Evolutionary conservation across 2,329 filamentous ascomycete species (phyloP), one percentile per base, ranked within the genome.

Genomic region (Penicillium sclerotiorum): DNA sequence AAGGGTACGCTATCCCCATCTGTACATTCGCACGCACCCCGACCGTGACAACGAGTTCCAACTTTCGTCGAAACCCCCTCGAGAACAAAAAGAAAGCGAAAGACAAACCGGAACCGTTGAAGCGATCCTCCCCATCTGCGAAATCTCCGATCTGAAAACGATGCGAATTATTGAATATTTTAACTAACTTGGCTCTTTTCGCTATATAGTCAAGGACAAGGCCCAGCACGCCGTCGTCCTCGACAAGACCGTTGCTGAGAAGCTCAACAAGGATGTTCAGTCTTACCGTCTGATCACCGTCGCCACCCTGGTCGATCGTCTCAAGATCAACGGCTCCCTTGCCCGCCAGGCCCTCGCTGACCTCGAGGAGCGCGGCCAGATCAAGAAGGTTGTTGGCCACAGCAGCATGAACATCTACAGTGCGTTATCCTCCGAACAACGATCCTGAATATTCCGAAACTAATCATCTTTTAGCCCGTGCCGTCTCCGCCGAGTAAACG

Each of bases 251-350:
- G 96, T 88, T 74, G 89, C 88, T 67, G 94, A 99, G 81, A 96
- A 95, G 85, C 91, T 99, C 78, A 89, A 96, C 85, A 99, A 99
- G 85, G 94, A 99, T 86, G 95, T 99, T 71, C 94, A 97, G 81
- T 96, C 94, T 62, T 99, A 97, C 89, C 91, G 94, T 75, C 91
- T 99, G 78, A 91, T 99, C 81, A 97, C 94, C 75, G 89, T 97
- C 72, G 92, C 94, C 72, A 93, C 90, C 70, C 91, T 99, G 73
- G 94, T 99, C 85, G 94, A 99, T 81, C 87, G 94, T 80, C 86
- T 99, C 79, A 99, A 99, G 91, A 95, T 99, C 85, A 99, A 99
- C 84, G 95, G 94, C 74, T 96, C 90, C 69, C 83, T 99, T 73
- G 94, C 94, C 66, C 87, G 94, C 73, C 82, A 84, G 80, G 93